Conservation (phyloP, 1,284 basidiomycete genomes). For the Boletus smithii region DNA sequence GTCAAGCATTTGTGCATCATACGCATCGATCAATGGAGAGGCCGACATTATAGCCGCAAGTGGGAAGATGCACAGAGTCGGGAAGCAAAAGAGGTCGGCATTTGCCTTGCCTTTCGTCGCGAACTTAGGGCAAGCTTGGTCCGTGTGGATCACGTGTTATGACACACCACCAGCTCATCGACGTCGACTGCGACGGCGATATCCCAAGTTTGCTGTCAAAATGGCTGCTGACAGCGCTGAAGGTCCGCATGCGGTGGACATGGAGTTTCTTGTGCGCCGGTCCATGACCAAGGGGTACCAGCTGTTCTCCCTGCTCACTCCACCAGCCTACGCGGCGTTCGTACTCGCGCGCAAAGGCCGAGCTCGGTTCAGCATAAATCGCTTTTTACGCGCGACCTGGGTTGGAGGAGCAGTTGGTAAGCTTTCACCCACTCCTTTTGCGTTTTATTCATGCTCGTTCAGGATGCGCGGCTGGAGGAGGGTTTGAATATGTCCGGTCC, state of each 20-base stretch:
- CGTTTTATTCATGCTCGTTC: slow-evolving; percentile 5
- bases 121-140: slow-evolving; percentile 34
- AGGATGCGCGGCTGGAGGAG: slow-evolving; percentile 42
- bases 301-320: slow-evolving; percentile 54
- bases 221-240: slow-evolving; percentile 14
- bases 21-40: slow-evolving; percentile 45
- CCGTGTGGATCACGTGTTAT: slow-evolving; percentile 33
- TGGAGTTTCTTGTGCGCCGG: slow-evolving; percentile 51
- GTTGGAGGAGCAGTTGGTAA: slow-evolving; percentile 54
- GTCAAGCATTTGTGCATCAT: slow-evolving; percentile 68
- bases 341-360: slow-evolving; percentile 53
- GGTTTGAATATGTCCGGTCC: slow-evolving; percentile 44
- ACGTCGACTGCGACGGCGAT: slow-evolving; percentile 10
- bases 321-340: slow-evolving; percentile 55
- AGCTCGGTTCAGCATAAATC: slow-evolving; percentile 52
- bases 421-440: neutral
- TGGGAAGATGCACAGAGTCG: slow-evolving; percentile 15
- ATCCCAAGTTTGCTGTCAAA: neutral
- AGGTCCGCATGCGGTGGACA: slow-evolving; percentile 21
- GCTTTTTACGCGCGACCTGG: slow-evolving; percentile 66
- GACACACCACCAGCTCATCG: neutral
- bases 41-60: slow-evolving; percentile 29
- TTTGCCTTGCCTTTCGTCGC: slow-evolving; percentile 11
- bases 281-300: slow-evolving; percentile 66
- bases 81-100: slow-evolving; percentile 17